Evolutionary conservation across 2,329 filamentous ascomycete species (phyloP), one percentile per base, ranked within the genome.

Genomic region (Penicillium sp.): DNA sequence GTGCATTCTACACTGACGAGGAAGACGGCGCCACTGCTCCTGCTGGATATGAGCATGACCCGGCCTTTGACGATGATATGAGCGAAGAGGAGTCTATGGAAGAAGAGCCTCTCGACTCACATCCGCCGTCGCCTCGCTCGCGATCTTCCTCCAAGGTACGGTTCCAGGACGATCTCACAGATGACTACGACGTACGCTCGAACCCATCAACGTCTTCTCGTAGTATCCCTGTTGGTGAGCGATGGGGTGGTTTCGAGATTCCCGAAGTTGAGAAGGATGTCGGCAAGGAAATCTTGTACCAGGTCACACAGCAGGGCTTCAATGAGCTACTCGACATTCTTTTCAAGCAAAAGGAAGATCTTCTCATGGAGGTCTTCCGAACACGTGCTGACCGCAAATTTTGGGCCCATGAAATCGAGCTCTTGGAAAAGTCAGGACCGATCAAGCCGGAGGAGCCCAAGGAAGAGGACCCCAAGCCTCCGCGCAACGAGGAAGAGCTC

Each of bases 311-410:
- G 70, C 88, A 96, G 70, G 88, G 90, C 0, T 90, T 96, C 74
- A 96, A 97, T 65, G 91, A 97, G 72, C 78, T 97, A 2, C 82
- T 99, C 0, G 90, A 97, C 65, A 81, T 85, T 1, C 79, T 99
- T 0, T 99, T 99, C 76, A 87, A 87, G 61, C 79, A 81, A 4
- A 87, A 87, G 59, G 93, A 97, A 70, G 86, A 92, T 57, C 70
- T 89, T 16, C 86, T 90, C 1, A 74, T 94, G 53, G 80, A 84
- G 49, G 86, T 85, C 10, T 81, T 83, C 8, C 78, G 81, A 45
- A 89, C 87, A 0, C 83, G 81, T 56, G 74, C 76, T 9, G 77
- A 84, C 51, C 83, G 90, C 36, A 78, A 85, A 48, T 79, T 76
- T 56, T 84, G 71, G 69, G 65, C 70, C 43, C 64, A 66, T 56